phyloP scores from a whole-genome alignment of 345 rosid genomes.

The Acer yangbiense region DNA sequence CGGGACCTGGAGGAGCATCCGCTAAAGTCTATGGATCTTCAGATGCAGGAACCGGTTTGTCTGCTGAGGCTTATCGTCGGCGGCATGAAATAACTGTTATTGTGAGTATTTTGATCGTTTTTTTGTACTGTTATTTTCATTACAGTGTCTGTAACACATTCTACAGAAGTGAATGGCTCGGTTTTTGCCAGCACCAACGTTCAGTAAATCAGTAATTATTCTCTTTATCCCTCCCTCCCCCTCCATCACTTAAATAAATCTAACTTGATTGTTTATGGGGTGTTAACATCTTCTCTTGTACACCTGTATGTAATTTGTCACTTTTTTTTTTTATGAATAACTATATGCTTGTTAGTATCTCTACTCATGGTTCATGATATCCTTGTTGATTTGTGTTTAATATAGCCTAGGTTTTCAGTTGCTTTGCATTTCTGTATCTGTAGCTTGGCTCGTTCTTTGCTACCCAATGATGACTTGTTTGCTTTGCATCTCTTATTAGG shows the following conservation, averaged over 20 bases:
- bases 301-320: not conserved
- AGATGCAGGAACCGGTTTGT: conserved; percentile 44
- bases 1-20: conserved; percentile 41
- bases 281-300: not conserved
- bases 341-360: not conserved
- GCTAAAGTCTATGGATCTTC: conserved; percentile 45
- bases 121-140: not conserved
- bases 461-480: not conserved
- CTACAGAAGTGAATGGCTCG: not conserved
- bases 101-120: conserved; percentile 47
- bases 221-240: not conserved
- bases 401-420: not conserved
- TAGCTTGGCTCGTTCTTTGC: not conserved
- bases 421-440: not conserved
- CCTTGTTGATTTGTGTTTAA: not conserved
- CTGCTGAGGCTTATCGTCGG: conserved; percentile 72
- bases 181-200: not conserved
- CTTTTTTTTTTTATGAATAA: not conserved
- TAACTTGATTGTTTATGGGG: not conserved
- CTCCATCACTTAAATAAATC: not conserved
- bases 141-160: not conserved
- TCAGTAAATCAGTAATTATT: not conserved
- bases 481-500: conserved; percentile 44
- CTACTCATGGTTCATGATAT: not conserved
- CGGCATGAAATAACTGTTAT: conserved; percentile 81